Conservation (phyloP, 2,329 filamentous ascomycete species). For the Colletotrichum costaricense region DNA sequence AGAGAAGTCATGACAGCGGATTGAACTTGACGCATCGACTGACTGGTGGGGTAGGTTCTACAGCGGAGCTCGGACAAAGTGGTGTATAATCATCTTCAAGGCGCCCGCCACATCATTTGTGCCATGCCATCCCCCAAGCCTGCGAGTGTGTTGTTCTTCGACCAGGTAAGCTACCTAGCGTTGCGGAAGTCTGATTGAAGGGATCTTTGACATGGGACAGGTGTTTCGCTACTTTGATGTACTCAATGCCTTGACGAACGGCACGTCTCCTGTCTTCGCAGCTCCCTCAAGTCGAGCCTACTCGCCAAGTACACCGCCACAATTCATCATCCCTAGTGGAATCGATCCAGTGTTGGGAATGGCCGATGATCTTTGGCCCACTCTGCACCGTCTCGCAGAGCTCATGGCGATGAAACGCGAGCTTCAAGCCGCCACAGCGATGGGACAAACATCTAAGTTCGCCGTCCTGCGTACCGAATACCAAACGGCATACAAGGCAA, state of each 20-base stretch:
- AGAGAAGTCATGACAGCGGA: background rate
- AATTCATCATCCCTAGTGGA: background rate
- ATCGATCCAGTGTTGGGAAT: conserved; percentile 25
- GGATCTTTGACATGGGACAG: conserved; percentile 3
- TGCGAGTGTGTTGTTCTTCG: conserved; percentile 28
- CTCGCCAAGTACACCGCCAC: conserved; percentile 18
- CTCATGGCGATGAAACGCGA: conserved; percentile 25
- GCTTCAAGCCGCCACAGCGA: conserved; percentile 16
- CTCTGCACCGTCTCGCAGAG: conserved; percentile 26
- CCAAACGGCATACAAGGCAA: conserved; percentile 21
- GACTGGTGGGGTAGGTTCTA: conserved; percentile 13
- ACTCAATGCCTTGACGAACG: conserved; percentile 29
- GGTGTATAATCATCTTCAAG: conserved; percentile 24
- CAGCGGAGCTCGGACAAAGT: conserved; percentile 23
- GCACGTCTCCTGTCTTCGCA: conserved; percentile 16
- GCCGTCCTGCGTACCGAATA: conserved; percentile 29
- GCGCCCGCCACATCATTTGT: conserved; percentile 28
- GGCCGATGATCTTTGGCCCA: conserved; percentile 33
- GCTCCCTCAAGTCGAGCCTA: conserved; percentile 17
- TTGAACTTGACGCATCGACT: background rate
- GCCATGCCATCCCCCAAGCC: conserved; percentile 12
- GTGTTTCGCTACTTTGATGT: conserved; percentile 35
- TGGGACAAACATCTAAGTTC: conserved; percentile 21
- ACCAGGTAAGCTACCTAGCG: conserved; percentile 11
- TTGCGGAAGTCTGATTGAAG: too few relatives aligned